Evolutionary conservation across 805 yeast species (phyloP).

Genomic region (Lipomyces yamadae): DNA sequence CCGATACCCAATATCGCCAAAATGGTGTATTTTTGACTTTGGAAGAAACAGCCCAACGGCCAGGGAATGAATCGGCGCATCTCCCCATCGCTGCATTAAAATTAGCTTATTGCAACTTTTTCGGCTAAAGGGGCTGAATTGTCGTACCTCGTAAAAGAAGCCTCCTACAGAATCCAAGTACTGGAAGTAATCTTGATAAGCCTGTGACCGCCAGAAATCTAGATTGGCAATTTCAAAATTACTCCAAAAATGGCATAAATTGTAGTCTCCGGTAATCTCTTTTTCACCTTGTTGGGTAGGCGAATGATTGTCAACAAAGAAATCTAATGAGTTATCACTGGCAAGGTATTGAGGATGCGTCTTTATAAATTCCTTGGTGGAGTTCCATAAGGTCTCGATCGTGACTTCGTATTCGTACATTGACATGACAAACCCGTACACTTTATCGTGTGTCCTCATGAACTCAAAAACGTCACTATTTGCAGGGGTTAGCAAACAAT

Average conservation of each 20-base stretch:
- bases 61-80: slow-evolving; percentile 86
- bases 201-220: slow-evolving; percentile 72
- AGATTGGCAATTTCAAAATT: slow-evolving; percentile 81
- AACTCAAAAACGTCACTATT: slow-evolving; percentile 77
- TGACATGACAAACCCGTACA: slow-evolving; percentile 85
- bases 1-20: slow-evolving; percentile 72
- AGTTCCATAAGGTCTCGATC: slow-evolving; percentile 81
- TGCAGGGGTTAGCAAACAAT: background rate
- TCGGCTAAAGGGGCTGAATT: slow-evolving; percentile 36
- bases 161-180: slow-evolving; percentile 75
- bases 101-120: slow-evolving; percentile 45
- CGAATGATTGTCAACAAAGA: slow-evolving; percentile 57
- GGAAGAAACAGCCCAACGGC: slow-evolving; percentile 68
- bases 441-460: slow-evolving; percentile 74
- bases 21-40: slow-evolving; percentile 65
- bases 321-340: slow-evolving; percentile 63
- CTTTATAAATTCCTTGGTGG: slow-evolving; percentile 67
- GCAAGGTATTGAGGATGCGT: slow-evolving; percentile 65
- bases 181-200: slow-evolving; percentile 69
- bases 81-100: slow-evolving; percentile 88
- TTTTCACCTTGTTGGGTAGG: slow-evolving; percentile 54
- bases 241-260: slow-evolving; percentile 87
- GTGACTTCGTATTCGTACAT: slow-evolving; percentile 83
- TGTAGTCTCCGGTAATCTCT: slow-evolving; percentile 65
- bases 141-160: slow-evolving; percentile 69